Conservation (phyloP, 805 yeast species). For the Priceomyces medius region DNA sequence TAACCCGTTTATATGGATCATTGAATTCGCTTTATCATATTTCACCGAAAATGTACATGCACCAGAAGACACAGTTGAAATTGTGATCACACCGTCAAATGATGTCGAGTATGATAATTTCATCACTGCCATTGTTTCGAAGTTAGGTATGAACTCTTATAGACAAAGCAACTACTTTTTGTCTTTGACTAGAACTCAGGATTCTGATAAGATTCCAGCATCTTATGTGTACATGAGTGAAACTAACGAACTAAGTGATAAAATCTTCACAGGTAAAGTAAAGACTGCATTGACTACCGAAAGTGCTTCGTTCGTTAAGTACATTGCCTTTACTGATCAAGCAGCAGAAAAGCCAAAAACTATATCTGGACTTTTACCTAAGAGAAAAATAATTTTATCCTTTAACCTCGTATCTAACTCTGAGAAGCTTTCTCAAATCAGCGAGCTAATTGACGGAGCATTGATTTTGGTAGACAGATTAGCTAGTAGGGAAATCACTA, state of each 20-base stretch:
- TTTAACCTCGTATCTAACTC: constrained; percentile 50
- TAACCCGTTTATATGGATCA: constrained; percentile 63
- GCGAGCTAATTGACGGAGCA: constrained; percentile 52
- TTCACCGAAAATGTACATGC: constrained; percentile 56
- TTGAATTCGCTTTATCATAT: constrained; percentile 62
- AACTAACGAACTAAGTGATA: constrained; percentile 73
- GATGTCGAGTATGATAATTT: constrained; percentile 61
- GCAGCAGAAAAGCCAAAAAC: constrained; percentile 67
- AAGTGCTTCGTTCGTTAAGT: constrained; percentile 54
- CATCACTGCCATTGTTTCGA: constrained; percentile 81
- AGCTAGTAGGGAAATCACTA: constrained; percentile 47
- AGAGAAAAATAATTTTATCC: constrained; percentile 55
- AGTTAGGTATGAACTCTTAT: constrained; percentile 71
- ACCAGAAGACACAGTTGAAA: constrained; percentile 57
- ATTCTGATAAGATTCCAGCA: constrained; percentile 65
- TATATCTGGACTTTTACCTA: constrained; percentile 53
- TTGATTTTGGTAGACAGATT: constrained; percentile 60
- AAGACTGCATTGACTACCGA: constrained; percentile 39
- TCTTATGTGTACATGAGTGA: constrained; percentile 89
- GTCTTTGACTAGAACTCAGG: constrained; percentile 80
- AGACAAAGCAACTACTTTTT: constrained; percentile 79
- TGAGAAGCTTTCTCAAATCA: constrained; percentile 49
- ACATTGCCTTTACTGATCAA: constrained; percentile 81
- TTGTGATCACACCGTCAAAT: constrained; percentile 58
- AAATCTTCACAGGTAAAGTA: constrained; percentile 51